These are phyloP conservation scores for Trichothecium roseum DNA, from an alignment of 2,329 filamentous ascomycete genomes.

Conservation along the genomic window DNA sequence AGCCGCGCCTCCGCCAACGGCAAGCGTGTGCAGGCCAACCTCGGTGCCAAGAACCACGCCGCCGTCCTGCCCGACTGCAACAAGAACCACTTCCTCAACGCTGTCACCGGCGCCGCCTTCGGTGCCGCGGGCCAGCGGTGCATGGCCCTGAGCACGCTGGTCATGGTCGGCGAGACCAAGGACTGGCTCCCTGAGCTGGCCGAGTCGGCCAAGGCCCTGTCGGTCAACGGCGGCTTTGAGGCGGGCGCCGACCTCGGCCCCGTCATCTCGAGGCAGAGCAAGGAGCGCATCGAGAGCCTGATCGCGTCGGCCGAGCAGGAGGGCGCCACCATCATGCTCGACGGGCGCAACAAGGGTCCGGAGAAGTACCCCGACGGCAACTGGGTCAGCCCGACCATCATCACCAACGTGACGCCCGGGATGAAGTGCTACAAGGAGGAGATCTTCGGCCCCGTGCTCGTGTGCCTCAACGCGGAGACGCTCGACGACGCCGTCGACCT, in stretches of 20 bases:
- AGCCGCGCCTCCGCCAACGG: conserved; percentile 69
- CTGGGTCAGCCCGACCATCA: conserved; percentile 77
- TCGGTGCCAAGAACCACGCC: conserved; percentile 83
- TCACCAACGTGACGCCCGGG: conserved; percentile 65
- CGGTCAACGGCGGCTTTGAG: conserved; percentile 74
- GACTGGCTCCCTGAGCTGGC: conserved; percentile 72
- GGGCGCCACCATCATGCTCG: conserved; percentile 72
- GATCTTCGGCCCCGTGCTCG: conserved; percentile 77
- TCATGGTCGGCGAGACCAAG: conserved; percentile 78
- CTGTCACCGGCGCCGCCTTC: conserved; percentile 74
- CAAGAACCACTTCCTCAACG: conserved; percentile 82
- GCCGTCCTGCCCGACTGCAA: conserved; percentile 78
- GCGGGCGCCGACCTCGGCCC: conserved; percentile 69
- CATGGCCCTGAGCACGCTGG: conserved; percentile 76
- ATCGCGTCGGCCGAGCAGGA: conserved; percentile 71
- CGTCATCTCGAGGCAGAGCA: conserved; percentile 70
- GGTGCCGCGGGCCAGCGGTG: conserved; percentile 78
- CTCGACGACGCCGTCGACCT: conserved; percentile 71
- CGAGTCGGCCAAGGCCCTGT: conserved; percentile 61
- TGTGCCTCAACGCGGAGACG: conserved; percentile 68
- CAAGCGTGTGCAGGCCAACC: conserved; percentile 80
- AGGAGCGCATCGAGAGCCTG: conserved; percentile 65
- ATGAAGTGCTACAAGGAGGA: conserved; percentile 83
- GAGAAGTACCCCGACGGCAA: conserved; percentile 77
- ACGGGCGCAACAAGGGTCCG: conserved; percentile 65